Conservation (phyloP, 306 rosid species). For the Rosa chinensis region DNA sequence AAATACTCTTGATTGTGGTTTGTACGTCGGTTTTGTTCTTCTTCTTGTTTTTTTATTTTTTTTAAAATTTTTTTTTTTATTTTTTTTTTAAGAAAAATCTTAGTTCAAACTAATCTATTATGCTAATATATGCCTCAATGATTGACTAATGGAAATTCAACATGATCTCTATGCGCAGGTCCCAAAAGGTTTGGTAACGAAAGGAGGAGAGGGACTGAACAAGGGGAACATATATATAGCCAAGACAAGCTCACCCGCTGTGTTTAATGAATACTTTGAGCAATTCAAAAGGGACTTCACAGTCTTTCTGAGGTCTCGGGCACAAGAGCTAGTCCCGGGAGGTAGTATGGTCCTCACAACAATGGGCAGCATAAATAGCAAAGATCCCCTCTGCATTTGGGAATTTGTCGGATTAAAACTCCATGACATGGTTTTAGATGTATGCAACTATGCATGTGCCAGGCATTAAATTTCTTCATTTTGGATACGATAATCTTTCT, state of each 20-base stretch:
- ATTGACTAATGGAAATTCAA: no score
- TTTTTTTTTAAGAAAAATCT: no score
- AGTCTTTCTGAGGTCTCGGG: slow-evolving; percentile 37
- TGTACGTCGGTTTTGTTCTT: no score
- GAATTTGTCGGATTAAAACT: slow-evolving; percentile 35
- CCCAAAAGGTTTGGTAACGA: slow-evolving; percentile 18
- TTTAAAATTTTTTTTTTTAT: no score
- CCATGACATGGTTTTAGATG: slow-evolving; percentile 45
- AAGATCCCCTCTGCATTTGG: slow-evolving; percentile 6
- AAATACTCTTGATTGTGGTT: no score
- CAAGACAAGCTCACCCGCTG: slow-evolving; percentile 25
- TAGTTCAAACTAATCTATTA: no score
- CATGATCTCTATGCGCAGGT: slow-evolving; percentile 3
- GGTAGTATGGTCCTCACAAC: slow-evolving; percentile 46
- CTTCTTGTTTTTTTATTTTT: no score
- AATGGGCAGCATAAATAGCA: slow-evolving; percentile 17
- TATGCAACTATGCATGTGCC: slow-evolving; percentile 5
- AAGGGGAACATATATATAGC: slow-evolving; percentile 24
- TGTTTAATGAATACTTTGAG: slow-evolving; percentile 15
- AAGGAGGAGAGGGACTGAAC: slow-evolving; percentile 14
- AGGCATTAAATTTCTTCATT: no score
- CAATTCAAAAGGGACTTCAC: slow-evolving; percentile 41
- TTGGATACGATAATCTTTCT: no score
- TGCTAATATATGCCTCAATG: no score
- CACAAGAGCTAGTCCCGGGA: slow-evolving; percentile 23